Evolutionary conservation across 2,329 filamentous ascomycete species (phyloP).

Genomic region (Colletotrichum sp.): DNA sequence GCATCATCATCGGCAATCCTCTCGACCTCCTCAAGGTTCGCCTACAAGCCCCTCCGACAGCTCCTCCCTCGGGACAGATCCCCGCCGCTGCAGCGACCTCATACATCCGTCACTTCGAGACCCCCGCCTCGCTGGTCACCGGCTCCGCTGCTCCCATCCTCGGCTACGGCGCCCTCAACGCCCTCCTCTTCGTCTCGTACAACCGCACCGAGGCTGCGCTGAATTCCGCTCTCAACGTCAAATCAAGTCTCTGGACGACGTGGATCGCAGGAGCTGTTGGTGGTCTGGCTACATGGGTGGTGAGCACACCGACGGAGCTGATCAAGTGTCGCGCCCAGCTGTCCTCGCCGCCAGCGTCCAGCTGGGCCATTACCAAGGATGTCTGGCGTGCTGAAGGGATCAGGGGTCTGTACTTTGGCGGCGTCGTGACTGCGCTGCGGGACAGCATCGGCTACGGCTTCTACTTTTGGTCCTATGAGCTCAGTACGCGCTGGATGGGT

Average conservation of each 20-base stretch:
- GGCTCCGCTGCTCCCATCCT: slow-evolving; percentile 86
- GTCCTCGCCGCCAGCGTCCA: slow-evolving; percentile 51
- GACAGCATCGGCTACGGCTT: slow-evolving; percentile 96
- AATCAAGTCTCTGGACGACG: slow-evolving; percentile 65
- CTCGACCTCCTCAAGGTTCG: slow-evolving; percentile 70
- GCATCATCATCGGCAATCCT: slow-evolving; percentile 49
- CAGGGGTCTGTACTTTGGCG: slow-evolving; percentile 80
- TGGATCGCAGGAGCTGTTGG: slow-evolving; percentile 83
- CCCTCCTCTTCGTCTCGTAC: slow-evolving; percentile 87
- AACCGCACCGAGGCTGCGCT: slow-evolving; percentile 79
- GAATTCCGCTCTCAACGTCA: slow-evolving; percentile 36
- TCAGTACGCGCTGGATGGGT: slow-evolving; percentile 66
- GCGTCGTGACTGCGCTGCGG: slow-evolving; percentile 78
- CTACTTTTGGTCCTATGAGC: slow-evolving; percentile 94
- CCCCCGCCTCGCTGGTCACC: slow-evolving; percentile 47
- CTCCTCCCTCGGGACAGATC: slow-evolving; percentile 11
- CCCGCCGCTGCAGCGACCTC: slow-evolving; percentile 23
- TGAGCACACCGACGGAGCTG: slow-evolving; percentile 88
- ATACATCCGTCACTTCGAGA: slow-evolving; percentile 37
- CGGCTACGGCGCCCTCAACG: slow-evolving; percentile 90
- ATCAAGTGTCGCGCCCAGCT: slow-evolving; percentile 90
- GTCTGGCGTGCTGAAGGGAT: slow-evolving; percentile 64
- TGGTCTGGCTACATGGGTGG: slow-evolving; percentile 83
- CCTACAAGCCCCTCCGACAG: slow-evolving; percentile 65
- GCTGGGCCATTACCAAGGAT: slow-evolving; percentile 67